Base-by-base conservation (phyloP, 352 stramenopile genomes). In the Phytophthora fragariaefolia region DNA sequence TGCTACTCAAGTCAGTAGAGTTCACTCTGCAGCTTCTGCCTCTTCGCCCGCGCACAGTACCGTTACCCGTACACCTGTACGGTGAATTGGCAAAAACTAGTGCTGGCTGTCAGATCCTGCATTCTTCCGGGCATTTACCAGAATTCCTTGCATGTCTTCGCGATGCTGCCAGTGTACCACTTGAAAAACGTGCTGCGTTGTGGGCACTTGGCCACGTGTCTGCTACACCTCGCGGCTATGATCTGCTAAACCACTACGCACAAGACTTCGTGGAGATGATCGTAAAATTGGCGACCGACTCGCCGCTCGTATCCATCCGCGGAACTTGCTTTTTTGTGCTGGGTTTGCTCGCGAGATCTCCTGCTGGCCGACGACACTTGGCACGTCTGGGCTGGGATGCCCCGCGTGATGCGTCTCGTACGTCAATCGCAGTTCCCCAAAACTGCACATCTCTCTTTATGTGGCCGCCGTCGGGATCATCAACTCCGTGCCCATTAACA, bases 271-370 rank as follows among this genome's bases (percentile, higher is more conserved):
- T 96, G 15, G 89, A 96, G 32, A 63, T 93, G 62, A 94, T 96
- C 46, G 85, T 93, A n/a, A 93, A 95, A 63, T 62, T 96, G 23
- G 87, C 87, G 13, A 95, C 82, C 0, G 82, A 95, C 59, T 93
- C 87, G 17, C 80, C 84, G 17, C 79, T 95, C 3, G 83, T 96
- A 10, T 95, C 87, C 15, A 87, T 96, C 52, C 87, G 89, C 12
- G 87, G 89, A 22, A 96, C 89, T 4, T 95, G 89, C 61, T 94
- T 95, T 55, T 96, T 95, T 54, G 89, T 94, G 5, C 68, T 96
- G 12, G 89, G 87, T 0, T 74, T 96, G 40, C 72, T 96, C 22
- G 79, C 87, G 6, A 77, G 87, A 6, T 95, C 87, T 18, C 67
- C 80, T 15, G 60, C 81, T 24, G 87, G 89, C 6, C 79, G 82